These are phyloP conservation scores for Bombardia bombarda DNA, from an alignment of 495 filamentous ascomycete species.

Conservation along the genomic window DNA sequence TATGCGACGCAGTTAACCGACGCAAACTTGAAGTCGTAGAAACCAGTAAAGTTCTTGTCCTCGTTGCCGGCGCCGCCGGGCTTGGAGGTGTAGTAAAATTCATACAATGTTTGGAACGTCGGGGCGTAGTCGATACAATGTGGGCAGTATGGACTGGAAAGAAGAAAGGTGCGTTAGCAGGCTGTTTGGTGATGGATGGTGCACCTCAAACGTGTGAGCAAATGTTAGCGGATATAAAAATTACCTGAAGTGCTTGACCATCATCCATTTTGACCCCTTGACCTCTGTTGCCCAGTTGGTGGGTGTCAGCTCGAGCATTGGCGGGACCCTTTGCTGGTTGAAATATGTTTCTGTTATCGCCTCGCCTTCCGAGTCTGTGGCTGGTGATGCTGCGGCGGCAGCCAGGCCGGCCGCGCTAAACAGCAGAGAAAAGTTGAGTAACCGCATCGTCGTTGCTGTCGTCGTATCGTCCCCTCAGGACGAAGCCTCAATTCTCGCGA, in stretches of 20 bases:
- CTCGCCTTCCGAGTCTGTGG: conserved; percentile 27
- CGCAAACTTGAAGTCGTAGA: conserved; percentile 87
- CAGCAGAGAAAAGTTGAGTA: conserved; percentile 25
- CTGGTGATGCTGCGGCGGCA: conserved; percentile 16
- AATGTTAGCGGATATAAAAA: conserved; percentile 1
- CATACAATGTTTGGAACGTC: conserved; percentile 85
- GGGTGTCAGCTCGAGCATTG: conserved; percentile 48
- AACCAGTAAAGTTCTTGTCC: conserved; percentile 46
- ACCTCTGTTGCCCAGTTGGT: conserved; percentile 33
- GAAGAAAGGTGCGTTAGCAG: conserved; percentile 6
- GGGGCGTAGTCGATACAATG: conserved; percentile 80
- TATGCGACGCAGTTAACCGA: conserved; percentile 76
- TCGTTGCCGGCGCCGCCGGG: conserved; percentile 33
- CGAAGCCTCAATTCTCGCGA: conserved; percentile 2
- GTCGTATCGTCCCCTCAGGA: conserved; percentile 2
- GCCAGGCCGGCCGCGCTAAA: conserved; percentile 32
- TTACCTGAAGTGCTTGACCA: conserved; percentile 45
- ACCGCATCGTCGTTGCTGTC: conserved; percentile 13
- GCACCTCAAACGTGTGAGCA: neutral
- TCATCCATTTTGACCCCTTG: conserved; percentile 32
- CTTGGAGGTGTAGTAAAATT: conserved; percentile 93
- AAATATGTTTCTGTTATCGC: conserved; percentile 58
- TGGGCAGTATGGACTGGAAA: conserved; percentile 50
- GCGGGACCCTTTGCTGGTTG: conserved; percentile 73
- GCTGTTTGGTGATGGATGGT: conserved; percentile 2